Evolutionary conservation across 352 stramenopile genomes (phyloP).

Genomic region (Phytopythium oedochilum): DNA sequence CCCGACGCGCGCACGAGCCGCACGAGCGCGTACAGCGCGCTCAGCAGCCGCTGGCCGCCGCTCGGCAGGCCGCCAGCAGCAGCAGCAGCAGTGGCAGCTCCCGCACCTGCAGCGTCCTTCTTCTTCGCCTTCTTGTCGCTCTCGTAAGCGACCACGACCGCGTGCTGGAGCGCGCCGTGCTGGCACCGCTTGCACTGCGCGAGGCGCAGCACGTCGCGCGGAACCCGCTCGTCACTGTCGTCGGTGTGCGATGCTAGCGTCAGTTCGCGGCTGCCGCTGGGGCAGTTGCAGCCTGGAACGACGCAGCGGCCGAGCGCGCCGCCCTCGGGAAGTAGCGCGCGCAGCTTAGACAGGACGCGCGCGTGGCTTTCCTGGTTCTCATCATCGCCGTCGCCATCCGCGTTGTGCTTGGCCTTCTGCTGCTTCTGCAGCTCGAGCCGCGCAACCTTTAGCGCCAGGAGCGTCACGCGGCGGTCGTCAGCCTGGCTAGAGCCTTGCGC

Average conservation of each 20-base stretch:
- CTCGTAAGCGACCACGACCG: constrained; percentile 38
- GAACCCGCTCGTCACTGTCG: not conserved
- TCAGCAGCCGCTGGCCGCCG: constrained; percentile 59
- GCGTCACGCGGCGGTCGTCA: constrained; percentile 7
- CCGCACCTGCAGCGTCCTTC: no score
- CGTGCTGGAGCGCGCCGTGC: constrained; percentile 66
- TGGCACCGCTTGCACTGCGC: constrained; percentile 58
- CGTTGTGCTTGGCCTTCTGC: constrained; percentile 10
- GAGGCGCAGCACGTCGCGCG: constrained; percentile 18
- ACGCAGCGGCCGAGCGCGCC: constrained; percentile 43
- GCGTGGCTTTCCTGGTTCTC: constrained; percentile 25
- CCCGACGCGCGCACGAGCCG: constrained; percentile 42
- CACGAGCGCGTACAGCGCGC: constrained; percentile 54
- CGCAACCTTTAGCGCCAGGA: not conserved
- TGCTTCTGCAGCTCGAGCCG: constrained; percentile 8
- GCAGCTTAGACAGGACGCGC: constrained; percentile 31
- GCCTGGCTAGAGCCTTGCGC: not conserved
- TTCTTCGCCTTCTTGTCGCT: constrained; percentile 10
- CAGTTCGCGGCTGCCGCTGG: constrained; percentile 33
- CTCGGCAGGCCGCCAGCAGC: constrained; percentile 20
- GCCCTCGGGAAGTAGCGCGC: constrained; percentile 49
- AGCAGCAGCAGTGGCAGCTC: no score
- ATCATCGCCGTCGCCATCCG: constrained; percentile 4
- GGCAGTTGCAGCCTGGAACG: constrained; percentile 60
- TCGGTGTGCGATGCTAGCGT: constrained; percentile 4